Conservation (phyloP, 2,329 filamentous ascomycete species). For the Penicillium hordei region DNA sequence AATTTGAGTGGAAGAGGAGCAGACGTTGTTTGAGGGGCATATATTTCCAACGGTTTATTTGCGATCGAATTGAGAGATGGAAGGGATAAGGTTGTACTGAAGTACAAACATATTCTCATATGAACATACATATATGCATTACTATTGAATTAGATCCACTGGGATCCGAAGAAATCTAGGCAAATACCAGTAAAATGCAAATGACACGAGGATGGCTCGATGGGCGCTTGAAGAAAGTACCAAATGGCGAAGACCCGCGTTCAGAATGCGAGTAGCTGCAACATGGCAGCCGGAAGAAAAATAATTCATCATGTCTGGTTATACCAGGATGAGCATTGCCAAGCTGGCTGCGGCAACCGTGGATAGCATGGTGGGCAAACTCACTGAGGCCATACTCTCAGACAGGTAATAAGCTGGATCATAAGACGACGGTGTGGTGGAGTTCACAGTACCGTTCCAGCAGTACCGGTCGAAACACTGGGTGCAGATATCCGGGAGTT, state of each 20-base stretch:
- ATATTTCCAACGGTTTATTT: neutral
- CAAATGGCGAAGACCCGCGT: neutral
- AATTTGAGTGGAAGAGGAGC: neutral
- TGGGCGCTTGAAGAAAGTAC: neutral
- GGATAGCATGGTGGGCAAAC: constrained; percentile 18
- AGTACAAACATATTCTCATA: neutral
- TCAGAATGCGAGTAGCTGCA: neutral
- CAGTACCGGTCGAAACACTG: constrained; percentile 81
- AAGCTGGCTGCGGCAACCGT: constrained; percentile 10
- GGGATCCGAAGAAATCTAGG: neutral
- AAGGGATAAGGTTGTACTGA: neutral
- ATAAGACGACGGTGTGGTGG: constrained; percentile 41
- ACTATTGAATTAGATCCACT: neutral
- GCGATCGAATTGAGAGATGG: neutral
- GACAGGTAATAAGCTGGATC: constrained; percentile 36
- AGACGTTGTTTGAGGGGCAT: neutral
- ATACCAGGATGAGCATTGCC: constrained; percentile 16
- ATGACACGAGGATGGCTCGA: neutral
- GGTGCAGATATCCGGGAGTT: constrained; percentile 69
- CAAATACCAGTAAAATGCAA: neutral
- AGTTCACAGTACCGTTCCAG: constrained; percentile 76
- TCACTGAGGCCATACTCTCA: constrained; percentile 6
- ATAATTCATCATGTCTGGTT: neutral
- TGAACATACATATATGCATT: neutral
- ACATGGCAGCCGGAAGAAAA: neutral